Percentiles rank a stretch among this genome's conserved stretches.
Evolutionary conservation across 495 filamentous ascomycete species (phyloP).

Genomic region (Xylaria bambusicola): DNA sequence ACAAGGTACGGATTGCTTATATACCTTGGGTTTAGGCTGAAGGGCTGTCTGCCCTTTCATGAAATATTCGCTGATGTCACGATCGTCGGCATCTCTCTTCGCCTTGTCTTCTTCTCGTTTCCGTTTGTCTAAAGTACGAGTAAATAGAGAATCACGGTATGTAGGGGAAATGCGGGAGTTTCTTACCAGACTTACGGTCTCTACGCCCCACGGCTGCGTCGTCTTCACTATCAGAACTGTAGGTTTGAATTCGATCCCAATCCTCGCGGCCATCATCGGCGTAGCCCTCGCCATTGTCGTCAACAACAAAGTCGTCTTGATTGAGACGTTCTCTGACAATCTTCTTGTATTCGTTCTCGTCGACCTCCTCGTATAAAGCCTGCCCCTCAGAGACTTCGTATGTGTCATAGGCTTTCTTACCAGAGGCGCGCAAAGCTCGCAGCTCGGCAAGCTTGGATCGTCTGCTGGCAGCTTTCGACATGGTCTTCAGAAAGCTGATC

Average conservation of each 20-base stretch:
- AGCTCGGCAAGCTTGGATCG: slow-evolving; percentile 72
- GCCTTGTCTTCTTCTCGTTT: slow-evolving; percentile 89
- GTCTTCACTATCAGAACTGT: slow-evolving; percentile 73
- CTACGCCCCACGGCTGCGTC: slow-evolving; percentile 58
- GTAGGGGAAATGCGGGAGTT: too few species aligned
- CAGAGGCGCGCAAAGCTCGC: slow-evolving; percentile 77
- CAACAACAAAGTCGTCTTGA: slow-evolving; percentile 95
- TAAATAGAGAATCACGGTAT: too few species aligned
- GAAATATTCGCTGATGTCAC: slow-evolving; percentile 92
- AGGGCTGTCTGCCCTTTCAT: slow-evolving; percentile 67
- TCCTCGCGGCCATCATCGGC: slow-evolving; percentile 97
- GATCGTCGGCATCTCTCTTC: slow-evolving; percentile 81
- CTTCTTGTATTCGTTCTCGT: slow-evolving; percentile 96
- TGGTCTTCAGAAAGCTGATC: slow-evolving; percentile 17
- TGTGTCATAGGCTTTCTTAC: slow-evolving; percentile 85
- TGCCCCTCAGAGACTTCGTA: slow-evolving; percentile 86
- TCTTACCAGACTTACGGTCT: slow-evolving; percentile 29
- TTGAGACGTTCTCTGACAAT: slow-evolving; percentile 86
- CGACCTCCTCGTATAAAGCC: slow-evolving; percentile 91
- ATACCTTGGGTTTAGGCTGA: slow-evolving; percentile 79
- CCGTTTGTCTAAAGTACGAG: slow-evolving; percentile 64
- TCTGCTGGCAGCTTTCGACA: slow-evolving; percentile 48
- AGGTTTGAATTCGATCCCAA: slow-evolving; percentile 74
- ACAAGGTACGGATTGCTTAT: slow-evolving; percentile 15
- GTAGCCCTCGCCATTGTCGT: slow-evolving; percentile 91